A percentile compares a stretch with the other conserved stretches of the same genome.
Conservation (phyloP, 192 early-diverging fungal genomes). For the Linderina pennispora region DNA sequence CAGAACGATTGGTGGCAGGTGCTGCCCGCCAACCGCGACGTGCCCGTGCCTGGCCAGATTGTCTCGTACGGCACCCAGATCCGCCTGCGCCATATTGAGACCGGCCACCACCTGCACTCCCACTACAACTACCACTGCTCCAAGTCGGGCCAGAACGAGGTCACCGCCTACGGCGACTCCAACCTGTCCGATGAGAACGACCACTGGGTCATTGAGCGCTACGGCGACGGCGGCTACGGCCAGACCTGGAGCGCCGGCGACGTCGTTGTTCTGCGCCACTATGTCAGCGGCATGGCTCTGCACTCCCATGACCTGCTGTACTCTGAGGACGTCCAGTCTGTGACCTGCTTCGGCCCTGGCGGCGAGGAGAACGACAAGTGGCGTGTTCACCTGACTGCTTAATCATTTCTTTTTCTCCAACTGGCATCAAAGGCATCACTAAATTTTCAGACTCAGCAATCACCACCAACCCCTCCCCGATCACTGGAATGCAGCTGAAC, state of each 20-base stretch:
- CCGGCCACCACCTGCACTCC: conserved; percentile 51
- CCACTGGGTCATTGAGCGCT: conserved; percentile 51
- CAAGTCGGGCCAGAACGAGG: conserved; percentile 51
- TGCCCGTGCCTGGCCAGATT: conserved; percentile 32
- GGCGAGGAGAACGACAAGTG: conserved; percentile 56
- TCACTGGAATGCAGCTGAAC: no score
- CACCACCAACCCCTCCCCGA: no score
- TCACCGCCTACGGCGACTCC: conserved; percentile 49
- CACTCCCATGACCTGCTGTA: conserved; percentile 41
- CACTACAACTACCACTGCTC: conserved; percentile 46
- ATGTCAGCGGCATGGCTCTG: conserved; percentile 46
- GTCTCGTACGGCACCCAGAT: conserved; percentile 46
- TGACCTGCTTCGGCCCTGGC: conserved; percentile 46
- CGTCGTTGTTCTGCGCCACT: conserved; percentile 44
- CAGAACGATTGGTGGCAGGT: conserved; percentile 49
- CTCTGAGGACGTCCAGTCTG: conserved; percentile 42
- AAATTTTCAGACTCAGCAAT: no score
- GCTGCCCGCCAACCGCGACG: conserved; percentile 42
- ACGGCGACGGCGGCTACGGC: conserved; percentile 39
- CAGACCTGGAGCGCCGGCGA: conserved; percentile 46
- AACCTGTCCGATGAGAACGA: conserved; percentile 50
- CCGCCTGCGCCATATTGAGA: conserved; percentile 48
- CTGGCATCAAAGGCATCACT: background rate
- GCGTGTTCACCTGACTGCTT: conserved; percentile 15
- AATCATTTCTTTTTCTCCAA: background rate